A percentile compares a stretch with the other conserved stretches of the same genome.
These are phyloP conservation scores for Alternaria infectoria DNA, from an alignment of 2,329 filamentous ascomycete genomes.

Conservation along the genomic window DNA sequence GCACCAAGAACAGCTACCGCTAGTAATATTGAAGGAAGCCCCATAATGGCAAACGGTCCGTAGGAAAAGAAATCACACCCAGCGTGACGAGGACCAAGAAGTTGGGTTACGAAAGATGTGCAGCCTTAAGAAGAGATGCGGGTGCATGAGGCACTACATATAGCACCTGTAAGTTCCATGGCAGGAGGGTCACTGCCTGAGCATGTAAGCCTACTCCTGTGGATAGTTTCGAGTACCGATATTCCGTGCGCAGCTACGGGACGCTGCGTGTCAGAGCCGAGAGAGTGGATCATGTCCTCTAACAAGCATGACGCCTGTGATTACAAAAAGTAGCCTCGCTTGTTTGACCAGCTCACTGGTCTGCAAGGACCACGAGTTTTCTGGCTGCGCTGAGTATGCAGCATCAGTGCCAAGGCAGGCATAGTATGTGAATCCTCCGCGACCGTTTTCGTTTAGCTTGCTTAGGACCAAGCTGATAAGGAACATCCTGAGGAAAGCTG, in stretches of 20 bases:
- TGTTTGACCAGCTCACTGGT: slow-evolving; percentile 20
- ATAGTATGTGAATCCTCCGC: slow-evolving; percentile 22
- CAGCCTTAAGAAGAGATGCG: slow-evolving; percentile 11
- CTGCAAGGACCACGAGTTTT: slow-evolving; percentile 3
- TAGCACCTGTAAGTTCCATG: slow-evolving; percentile 26
- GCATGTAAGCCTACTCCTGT: slow-evolving; percentile 20
- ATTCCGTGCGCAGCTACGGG: slow-evolving; percentile 21
- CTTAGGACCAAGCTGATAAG: slow-evolving; percentile 4
- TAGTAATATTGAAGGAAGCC: slow-evolving; percentile 35
- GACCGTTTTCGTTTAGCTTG: slow-evolving; percentile 6
- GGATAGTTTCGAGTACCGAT: slow-evolving; percentile 32
- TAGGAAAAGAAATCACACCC: slow-evolving; percentile 2
- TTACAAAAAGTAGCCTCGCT: slow-evolving; percentile 17
- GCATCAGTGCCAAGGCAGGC: slow-evolving; percentile 3
- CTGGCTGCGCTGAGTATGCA: slow-evolving; percentile 12
- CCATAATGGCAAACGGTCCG: slow-evolving; percentile 34
- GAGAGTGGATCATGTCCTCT: slow-evolving; percentile 23
- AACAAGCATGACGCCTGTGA: slow-evolving; percentile 11
- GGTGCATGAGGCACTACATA: slow-evolving; percentile 35
- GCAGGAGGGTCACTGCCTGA: slow-evolving; percentile 23
- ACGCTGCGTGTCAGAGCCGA: slow-evolving; percentile 27
- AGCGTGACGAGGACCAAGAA: slow-evolving; percentile 11
- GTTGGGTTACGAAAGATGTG: slow-evolving; percentile 14
- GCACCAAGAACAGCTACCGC: slow-evolving; percentile 28
- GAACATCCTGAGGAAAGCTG: not conserved